Evolutionary conservation across 1,284 basidiomycete species (phyloP).

Genomic region (Phellopilus nigrolimitatus): DNA sequence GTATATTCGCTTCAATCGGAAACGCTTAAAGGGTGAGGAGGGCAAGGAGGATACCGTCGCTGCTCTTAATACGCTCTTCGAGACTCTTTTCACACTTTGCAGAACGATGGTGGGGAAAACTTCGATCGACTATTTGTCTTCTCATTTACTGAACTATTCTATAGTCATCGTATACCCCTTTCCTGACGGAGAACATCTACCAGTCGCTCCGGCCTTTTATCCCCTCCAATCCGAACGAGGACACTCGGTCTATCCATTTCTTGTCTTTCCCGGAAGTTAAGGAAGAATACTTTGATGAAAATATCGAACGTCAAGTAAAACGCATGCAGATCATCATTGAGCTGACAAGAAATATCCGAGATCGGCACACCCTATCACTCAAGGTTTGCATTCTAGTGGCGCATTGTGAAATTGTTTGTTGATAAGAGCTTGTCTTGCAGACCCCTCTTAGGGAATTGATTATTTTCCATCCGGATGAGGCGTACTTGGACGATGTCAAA

Average conservation of each 20-base stretch:
- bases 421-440: conserved; percentile 38
- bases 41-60: conserved; percentile 84
- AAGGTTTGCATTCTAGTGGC: conserved; percentile 59
- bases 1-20: conserved; percentile 99
- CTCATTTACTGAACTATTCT: conserved; percentile 19
- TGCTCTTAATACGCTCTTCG: conserved; percentile 95
- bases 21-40: conserved; percentile 93
- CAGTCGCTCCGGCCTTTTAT: conserved; percentile 87
- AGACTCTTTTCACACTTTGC: conserved; percentile 91
- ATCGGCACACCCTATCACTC: conserved; percentile 84
- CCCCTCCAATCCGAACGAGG: conserved; percentile 67
- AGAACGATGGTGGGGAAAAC: conserved; percentile 75
- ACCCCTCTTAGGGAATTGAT: conserved; percentile 91
- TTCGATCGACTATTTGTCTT: conserved; percentile 13
- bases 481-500: conserved; percentile 85
- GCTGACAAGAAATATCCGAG: conserved; percentile 85
- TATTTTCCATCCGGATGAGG: conserved; percentile 86
- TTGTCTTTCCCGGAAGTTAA: conserved; percentile 90
- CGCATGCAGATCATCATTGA: conserved; percentile 96
- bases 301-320: conserved; percentile 92
- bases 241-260: conserved; percentile 94
- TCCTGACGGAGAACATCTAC: conserved; percentile 96
- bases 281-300: conserved; percentile 93
- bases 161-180: conserved; percentile 96
- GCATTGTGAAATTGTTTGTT: too few relatives aligned